Evolutionary conservation across 2,329 filamentous ascomycete species (phyloP).

Genomic region (Aureobasidium melanogenum): DNA sequence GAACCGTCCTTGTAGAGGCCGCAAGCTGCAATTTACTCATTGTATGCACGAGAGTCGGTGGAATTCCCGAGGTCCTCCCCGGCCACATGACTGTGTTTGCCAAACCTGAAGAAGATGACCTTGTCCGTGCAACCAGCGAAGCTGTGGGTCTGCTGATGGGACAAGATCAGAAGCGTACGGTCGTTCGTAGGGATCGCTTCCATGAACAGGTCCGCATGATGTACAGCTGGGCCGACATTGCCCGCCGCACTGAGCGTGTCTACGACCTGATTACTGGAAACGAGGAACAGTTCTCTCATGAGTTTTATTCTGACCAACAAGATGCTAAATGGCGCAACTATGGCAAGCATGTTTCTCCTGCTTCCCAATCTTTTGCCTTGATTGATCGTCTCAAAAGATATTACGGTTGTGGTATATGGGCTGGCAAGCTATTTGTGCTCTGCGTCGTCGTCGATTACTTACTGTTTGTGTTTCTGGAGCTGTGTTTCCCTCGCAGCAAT

Average conservation of each 20-base stretch:
- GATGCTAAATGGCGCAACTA: conserved; percentile 40
- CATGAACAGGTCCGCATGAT: conserved; percentile 96
- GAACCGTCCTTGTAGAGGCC: conserved; percentile 94
- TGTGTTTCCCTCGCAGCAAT: conserved; percentile 71
- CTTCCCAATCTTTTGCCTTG: conserved; percentile 68
- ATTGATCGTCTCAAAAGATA: conserved; percentile 94
- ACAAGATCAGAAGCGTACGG: conserved; percentile 11
- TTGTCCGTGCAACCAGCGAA: conserved; percentile 79
- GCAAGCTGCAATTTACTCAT: conserved; percentile 94
- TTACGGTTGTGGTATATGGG: conserved; percentile 97
- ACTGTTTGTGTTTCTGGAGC: conserved; percentile 78
- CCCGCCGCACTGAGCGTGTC: conserved; percentile 83
- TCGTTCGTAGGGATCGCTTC: conserved; percentile 80
- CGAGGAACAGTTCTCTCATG: conserved; percentile 32
- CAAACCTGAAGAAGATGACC: conserved; percentile 90
- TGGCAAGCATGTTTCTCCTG: conserved; percentile 47
- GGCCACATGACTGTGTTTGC: conserved; percentile 97
- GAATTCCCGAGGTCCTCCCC: conserved; percentile 91
- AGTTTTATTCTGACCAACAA: conserved; percentile 67
- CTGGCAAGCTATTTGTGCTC: conserved; percentile 91
- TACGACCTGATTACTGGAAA: conserved; percentile 90
- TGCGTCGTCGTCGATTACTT: conserved; percentile 93
- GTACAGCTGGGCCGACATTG: conserved; percentile 98
- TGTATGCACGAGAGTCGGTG: conserved; percentile 91
- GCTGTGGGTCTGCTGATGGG: conserved; percentile 67